phyloP scores from a whole-genome alignment of 495 filamentous ascomycete species.

The Daldinia concentrica region DNA sequence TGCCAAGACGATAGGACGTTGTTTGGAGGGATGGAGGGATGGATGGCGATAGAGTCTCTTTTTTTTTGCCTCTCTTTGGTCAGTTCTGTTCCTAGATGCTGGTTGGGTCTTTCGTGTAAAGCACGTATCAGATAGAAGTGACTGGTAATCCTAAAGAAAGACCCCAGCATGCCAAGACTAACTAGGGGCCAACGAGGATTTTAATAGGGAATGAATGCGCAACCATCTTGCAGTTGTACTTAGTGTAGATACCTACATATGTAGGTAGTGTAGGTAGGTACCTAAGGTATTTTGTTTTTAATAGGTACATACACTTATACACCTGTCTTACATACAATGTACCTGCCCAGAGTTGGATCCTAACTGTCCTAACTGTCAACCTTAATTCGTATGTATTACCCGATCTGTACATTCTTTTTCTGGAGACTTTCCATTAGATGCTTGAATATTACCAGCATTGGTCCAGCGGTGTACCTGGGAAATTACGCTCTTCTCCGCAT shows the following conservation, averaged over 20 bases:
- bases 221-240: not conserved
- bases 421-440: constrained; percentile 1
- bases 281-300: no score
- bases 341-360: not conserved
- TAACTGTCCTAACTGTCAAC: constrained; percentile 3
- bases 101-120: not conserved
- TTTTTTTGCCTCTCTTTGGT: constrained; percentile 14
- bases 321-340: not conserved
- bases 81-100: not conserved
- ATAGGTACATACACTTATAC: no score
- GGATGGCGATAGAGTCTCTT: constrained; percentile 20
- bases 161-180: not conserved
- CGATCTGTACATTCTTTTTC: not conserved
- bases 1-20: constrained; percentile 31
- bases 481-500: constrained; percentile 5
- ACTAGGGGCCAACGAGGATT: constrained; percentile 3
- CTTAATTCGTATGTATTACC: constrained; percentile 9
- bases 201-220: not conserved
- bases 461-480: constrained; percentile 9
- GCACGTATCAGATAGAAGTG: constrained; percentile 5
- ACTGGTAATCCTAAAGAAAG: not conserved
- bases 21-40: constrained; percentile 15
- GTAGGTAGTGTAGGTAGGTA: no score
- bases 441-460: no score
- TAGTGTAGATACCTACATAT: no score